phyloP scores from a whole-genome alignment of 768 basidiomycete species.

The Phylloporus sp. region DNA sequence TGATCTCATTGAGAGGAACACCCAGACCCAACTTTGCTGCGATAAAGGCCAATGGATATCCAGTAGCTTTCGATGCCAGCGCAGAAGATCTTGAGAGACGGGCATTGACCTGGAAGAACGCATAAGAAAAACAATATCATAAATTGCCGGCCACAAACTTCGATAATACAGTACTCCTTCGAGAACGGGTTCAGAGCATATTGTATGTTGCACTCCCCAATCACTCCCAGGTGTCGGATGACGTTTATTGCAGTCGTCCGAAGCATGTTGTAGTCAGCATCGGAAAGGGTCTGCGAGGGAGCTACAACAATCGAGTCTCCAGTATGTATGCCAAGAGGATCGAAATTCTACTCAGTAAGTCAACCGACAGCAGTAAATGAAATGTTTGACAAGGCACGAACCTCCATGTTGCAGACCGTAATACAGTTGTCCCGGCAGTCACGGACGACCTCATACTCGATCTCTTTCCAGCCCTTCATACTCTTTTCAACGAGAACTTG shows the following conservation, averaged over 20 bases:
- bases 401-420: conserved; percentile 99
- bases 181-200: conserved; percentile 95
- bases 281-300: conserved; percentile 97
- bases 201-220: conserved; percentile 99
- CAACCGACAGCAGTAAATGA: neutral
- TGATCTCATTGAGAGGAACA: conserved; percentile 96
- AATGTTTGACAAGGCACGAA: conserved; percentile 33
- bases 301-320: conserved; percentile 98
- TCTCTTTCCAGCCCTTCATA: conserved; percentile 99
- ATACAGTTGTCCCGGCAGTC: conserved; percentile 99
- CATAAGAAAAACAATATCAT: neutral
- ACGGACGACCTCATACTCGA: conserved; percentile 97
- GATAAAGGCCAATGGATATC: conserved; percentile 96
- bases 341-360: conserved; percentile 73
- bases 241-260: conserved; percentile 97
- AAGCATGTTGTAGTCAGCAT: conserved; percentile 99
- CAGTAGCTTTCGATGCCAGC: conserved; percentile 96
- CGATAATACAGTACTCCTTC: conserved; percentile 97
- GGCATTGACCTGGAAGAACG: conserved; percentile 70
- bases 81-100: conserved; percentile 97
- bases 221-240: conserved; percentile 94
- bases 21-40: conserved; percentile 97
- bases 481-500: conserved; percentile 99
- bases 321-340: conserved; percentile 96
- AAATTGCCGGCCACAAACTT: conserved; percentile 43